Percentiles rank a stretch among this genome's conserved stretches.
phyloP scores from a whole-genome alignment of 768 basidiomycete genomes.

The Trametopsis cervina region DNA sequence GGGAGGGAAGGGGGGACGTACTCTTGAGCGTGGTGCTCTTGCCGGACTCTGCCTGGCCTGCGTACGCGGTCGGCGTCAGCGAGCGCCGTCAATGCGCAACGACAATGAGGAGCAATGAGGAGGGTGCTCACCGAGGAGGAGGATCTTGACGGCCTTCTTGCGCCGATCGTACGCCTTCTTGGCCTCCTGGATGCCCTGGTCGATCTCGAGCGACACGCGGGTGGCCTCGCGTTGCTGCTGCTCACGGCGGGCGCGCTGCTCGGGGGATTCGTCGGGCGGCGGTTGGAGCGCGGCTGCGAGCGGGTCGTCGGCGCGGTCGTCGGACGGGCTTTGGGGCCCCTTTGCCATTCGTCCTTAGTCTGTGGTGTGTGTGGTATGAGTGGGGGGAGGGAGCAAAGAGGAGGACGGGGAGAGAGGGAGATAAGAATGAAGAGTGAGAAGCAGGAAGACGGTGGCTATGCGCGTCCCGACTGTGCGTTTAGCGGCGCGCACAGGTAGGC shows the following conservation, averaged over 20 bases:
- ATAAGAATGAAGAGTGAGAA: neutral
- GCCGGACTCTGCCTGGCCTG: conserved; percentile 57
- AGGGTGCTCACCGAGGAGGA: conserved; percentile 40
- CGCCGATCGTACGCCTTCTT: conserved; percentile 42
- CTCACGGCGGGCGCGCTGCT: conserved; percentile 29
- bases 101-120: neutral
- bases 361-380: too few relatives aligned
- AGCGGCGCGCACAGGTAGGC: too few relatives aligned
- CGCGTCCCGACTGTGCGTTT: too few relatives aligned
- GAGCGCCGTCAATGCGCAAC: too few relatives aligned
- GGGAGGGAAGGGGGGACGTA: conserved; percentile 9
- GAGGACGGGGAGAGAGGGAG: neutral
- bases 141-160: conserved; percentile 45
- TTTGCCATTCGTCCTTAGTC: too few relatives aligned
- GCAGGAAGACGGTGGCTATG: too few relatives aligned
- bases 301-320: conserved; percentile 27
- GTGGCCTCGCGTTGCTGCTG: conserved; percentile 35
- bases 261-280: conserved; percentile 30
- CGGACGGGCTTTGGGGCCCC: conserved; percentile 6
- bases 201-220: conserved; percentile 40
- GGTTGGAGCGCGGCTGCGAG: conserved; percentile 25
- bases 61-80: neutral
- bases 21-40: conserved; percentile 36
- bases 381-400: neutral
- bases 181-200: conserved; percentile 36